A percentile compares a stretch with the other conserved stretches of the same genome.
phyloP scores from a whole-genome alignment of 2,329 filamentous ascomycete genomes.

The Aspergillus sp. region DNA sequence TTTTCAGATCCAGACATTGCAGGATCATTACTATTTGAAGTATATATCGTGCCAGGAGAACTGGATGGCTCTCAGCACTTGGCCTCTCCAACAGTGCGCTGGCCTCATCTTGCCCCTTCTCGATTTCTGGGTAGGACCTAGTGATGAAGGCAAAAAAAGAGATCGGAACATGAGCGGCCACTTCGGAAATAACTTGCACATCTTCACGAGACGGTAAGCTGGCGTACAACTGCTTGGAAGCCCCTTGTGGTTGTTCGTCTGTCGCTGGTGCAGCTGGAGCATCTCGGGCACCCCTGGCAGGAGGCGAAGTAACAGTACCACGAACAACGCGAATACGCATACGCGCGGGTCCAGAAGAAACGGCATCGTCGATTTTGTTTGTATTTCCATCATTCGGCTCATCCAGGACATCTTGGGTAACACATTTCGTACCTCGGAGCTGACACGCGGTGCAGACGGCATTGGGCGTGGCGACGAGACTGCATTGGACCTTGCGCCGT shows the following conservation, averaged over 20 bases:
- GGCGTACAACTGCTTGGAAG: slow-evolving; percentile 31
- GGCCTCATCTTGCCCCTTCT: slow-evolving; percentile 21
- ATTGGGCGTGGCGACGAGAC: neutral
- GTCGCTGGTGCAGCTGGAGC: neutral
- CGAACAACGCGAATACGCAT: neutral
- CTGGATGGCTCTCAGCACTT: slow-evolving; percentile 44
- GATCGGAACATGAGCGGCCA: slow-evolving; percentile 31
- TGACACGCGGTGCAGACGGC: slow-evolving; percentile 16
- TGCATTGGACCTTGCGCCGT: slow-evolving; percentile 7
- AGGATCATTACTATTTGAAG: slow-evolving; percentile 49
- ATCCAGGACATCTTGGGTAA: slow-evolving; percentile 52
- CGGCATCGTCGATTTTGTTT: neutral
- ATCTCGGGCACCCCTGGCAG: neutral
- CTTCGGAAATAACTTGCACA: slow-evolving; percentile 35
- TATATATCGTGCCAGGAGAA: slow-evolving; percentile 50
- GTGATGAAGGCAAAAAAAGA: slow-evolving; percentile 41
- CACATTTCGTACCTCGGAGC: slow-evolving; percentile 32
- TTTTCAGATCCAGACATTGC: slow-evolving; percentile 45
- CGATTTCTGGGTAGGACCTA: slow-evolving; percentile 29
- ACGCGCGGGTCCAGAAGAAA: neutral
- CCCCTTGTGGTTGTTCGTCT: slow-evolving; percentile 10
- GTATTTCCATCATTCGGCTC: slow-evolving; percentile 14
- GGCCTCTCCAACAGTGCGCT: slow-evolving; percentile 7
- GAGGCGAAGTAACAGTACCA: neutral
- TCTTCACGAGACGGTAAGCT: slow-evolving; percentile 44